A percentile compares a stretch with the other conserved stretches of the same genome.
phyloP scores from a whole-genome alignment of 441 rosid species.

The Pelargonium citronellum region DNA sequence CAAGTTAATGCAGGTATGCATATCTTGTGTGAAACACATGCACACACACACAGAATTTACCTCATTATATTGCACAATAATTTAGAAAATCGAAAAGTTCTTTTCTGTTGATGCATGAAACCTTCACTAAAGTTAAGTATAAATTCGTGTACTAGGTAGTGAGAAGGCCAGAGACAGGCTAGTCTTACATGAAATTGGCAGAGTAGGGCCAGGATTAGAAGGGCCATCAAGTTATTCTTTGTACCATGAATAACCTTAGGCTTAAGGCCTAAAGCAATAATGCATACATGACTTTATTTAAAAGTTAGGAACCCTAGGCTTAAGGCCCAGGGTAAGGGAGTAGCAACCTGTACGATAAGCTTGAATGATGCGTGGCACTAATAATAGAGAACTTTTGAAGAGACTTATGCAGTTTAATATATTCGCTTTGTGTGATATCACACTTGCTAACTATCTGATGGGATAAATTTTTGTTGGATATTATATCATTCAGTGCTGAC shows the following conservation, averaged over 20 bases:
- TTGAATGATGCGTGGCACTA: neutral
- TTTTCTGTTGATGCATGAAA: constrained; percentile 10
- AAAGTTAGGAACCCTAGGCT: neutral
- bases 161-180: constrained; percentile 10
- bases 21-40: neutral
- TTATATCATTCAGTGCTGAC: neutral
- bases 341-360: neutral
- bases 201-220: constrained; percentile 4
- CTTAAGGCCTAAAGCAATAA: neutral
- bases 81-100: too few relatives aligned
- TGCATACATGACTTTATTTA: too few relatives aligned
- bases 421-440: neutral
- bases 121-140: neutral
- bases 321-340: neutral
- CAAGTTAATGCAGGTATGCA: constrained; percentile 46
- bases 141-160: neutral
- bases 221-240: constrained; percentile 11
- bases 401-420: too few relatives aligned
- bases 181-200: neutral
- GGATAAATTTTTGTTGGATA: constrained; percentile 11
- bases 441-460: neutral
- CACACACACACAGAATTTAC: neutral
- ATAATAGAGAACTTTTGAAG: too few relatives aligned
- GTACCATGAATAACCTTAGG: neutral
- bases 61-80: neutral